Base-by-base conservation (phyloP, 129 eudicot genomes). In the Sambucus nigra region DNA sequence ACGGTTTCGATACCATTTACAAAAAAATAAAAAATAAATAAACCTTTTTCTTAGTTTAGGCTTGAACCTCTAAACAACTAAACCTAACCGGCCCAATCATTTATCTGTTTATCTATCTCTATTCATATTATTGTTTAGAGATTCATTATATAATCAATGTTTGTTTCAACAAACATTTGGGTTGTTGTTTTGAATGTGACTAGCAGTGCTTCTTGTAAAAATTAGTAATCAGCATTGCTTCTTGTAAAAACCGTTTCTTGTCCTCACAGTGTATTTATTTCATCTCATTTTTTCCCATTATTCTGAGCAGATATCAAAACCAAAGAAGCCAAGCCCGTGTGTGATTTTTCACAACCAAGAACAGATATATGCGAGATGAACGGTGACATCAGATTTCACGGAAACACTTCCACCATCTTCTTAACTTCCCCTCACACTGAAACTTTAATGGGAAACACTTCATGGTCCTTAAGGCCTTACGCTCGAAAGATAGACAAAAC, bases 381-480 rank as follows among this genome's bases (percentile, higher is more conserved):
- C 17, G 97, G 97, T 9, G 92, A 88, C 27, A 60, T 84, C 22
- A 88, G 92, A 68, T 65, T 88, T 27, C 84, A 68, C 11, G 92
- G 94, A 2, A 70, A 67, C 40, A 72, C 94, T 1, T 77, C 92
- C 41, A 80, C 80, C 13, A 68, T 88, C 9, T 76, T 69, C 33
- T 20, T 73, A 31, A 47, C 67, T 16, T 51, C 77, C 42, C 13
- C 42, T 3, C 5, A 24, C 4, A 1, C 19, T 9, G n/a, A 47
- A 18, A 6, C n/a, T 19, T 46, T 45, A 9, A 8, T 5, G 15
- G 20, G 9, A 60, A 47, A 54, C 7, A 44, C 48, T n/a, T 66
- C 72, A 5, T 59, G 66, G 76, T 73, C 31, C 0, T 58, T 78
- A 61, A 81, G 64, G 64, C 92, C 94, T 13, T 88, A 88, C 35